Evolutionary conservation across 345 rosid genomes (phyloP).

Genomic region (Orychophragmus violaceus): DNA sequence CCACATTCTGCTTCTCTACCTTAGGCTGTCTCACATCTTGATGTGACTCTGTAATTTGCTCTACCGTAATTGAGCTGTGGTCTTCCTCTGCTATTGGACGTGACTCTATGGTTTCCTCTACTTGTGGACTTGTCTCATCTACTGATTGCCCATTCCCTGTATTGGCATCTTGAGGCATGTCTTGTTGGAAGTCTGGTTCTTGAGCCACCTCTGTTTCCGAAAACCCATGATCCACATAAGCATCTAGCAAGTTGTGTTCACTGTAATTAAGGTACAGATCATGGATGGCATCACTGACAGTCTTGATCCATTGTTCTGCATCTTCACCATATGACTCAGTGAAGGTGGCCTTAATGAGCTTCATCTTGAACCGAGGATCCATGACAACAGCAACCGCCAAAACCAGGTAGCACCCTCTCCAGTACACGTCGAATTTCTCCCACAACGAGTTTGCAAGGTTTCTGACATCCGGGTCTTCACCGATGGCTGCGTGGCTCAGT

Average conservation of each 20-base stretch:
- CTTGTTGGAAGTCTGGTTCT: slow-evolving; percentile 43
- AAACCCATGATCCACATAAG: slow-evolving; percentile 23
- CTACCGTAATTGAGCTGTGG: too few relatives aligned
- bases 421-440: slow-evolving; percentile 49
- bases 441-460: slow-evolving; percentile 39
- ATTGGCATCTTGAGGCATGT: too few relatives aligned
- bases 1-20: slow-evolving; percentile 24
- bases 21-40: not conserved
- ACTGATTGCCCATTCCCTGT: too few relatives aligned
- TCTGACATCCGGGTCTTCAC: slow-evolving; percentile 58
- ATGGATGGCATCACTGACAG: slow-evolving; percentile 53
- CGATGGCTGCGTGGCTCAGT: slow-evolving; percentile 47
- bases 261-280: slow-evolving; percentile 62
- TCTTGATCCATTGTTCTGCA: slow-evolving; percentile 44
- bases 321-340: slow-evolving; percentile 57
- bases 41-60: slow-evolving; percentile 16
- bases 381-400: slow-evolving; percentile 66
- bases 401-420: slow-evolving; percentile 64
- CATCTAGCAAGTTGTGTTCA: slow-evolving; percentile 14
- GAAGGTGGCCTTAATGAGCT: slow-evolving; percentile 60
- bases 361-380: slow-evolving; percentile 86
- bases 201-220: slow-evolving; percentile 25
- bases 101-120: slow-evolving; percentile 17
- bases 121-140: slow-evolving; percentile 9
- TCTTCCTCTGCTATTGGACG: too few relatives aligned